Evolutionary conservation across 257 asterid species (phyloP).

Genomic region (Fraxinus cuspidata): DNA sequence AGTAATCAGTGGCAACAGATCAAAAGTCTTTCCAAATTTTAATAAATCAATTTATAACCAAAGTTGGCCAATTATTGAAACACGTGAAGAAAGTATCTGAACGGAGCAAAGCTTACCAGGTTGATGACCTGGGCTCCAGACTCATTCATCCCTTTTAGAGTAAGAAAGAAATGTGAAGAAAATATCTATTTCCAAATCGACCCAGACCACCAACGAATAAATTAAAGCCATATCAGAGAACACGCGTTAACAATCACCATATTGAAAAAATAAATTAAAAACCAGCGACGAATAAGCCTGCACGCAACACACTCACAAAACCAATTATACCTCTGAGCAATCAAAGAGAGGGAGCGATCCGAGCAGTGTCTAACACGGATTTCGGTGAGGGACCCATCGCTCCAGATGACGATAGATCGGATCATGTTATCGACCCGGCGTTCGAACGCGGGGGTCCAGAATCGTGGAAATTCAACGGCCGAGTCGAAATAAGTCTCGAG

Average conservation of each 20-base stretch:
- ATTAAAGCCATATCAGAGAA: neutral
- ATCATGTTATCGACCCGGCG: conserved; percentile 65
- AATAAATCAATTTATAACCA: neutral
- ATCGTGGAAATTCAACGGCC: conserved; percentile 54
- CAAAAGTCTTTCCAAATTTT: neutral
- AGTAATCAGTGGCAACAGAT: no score
- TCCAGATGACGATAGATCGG: conserved; percentile 64
- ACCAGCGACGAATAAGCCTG: neutral
- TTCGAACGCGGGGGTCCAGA: conserved; percentile 74
- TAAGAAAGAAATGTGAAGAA: no score
- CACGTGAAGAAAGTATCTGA: neutral
- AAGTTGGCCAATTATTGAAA: neutral
- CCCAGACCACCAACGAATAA: neutral
- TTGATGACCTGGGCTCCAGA: no score
- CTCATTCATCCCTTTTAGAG: no score
- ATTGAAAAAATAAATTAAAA: neutral
- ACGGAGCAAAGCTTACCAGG: no score
- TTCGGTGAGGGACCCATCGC: conserved; percentile 50
- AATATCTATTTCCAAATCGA: neutral
- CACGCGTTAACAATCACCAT: neutral
- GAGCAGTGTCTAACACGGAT: conserved; percentile 84
- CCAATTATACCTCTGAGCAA: conserved; percentile 56
- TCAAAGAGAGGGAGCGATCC: conserved; percentile 60
- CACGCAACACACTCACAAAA: neutral
- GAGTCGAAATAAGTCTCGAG: conserved; percentile 54